Evolutionary conservation across 139 green algal genomes (phyloP), one percentile per base, ranked within the genome.

Genomic region (Tetraselmis striata): DNA sequence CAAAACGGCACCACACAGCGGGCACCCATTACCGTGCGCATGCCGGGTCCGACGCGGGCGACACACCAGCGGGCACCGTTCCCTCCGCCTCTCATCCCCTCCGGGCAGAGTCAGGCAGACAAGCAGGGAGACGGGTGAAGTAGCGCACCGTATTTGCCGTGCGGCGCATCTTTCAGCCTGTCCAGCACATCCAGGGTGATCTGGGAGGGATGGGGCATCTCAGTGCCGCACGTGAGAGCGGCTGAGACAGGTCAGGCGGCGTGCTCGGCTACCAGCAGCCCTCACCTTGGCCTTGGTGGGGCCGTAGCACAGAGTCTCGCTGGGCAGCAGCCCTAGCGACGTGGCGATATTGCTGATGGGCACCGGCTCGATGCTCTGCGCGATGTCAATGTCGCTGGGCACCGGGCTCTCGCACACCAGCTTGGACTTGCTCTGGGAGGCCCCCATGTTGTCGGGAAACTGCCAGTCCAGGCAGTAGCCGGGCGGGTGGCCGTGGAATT

Each of bases 341-440:
- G 91, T 83, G 0, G 96, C 96, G 76, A 99, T 93, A 22, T 94
- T 76, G 1, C 32, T 83, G 78, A 99, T 98, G n/a, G 74, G 86
- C 27, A 84, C n/a, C 0, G 91, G 88, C 79, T 85, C 59, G 1
- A 94, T 87, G 0, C 85, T 83, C 83, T 98, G 95, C 0, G 96
- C 95, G 27, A 99, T 97, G 0, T 96, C 95, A 74, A 98, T 98
- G 85, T 99, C 96, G 0, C 83, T 77, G 1, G 95, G 95, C 24
- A 96, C 92, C 0, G 95, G 95, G 22, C 30, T 81, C 32, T 78
- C 45, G 28, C 30, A 59, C 2, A 59, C 24, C 28, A 59, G 31
- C 77, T n/a, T 74, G 77, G 75, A 22, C 75, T 78, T 30, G 28
- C 27, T 32, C 5, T 78, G 2, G 28, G 28, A 30, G 75, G 28